Evolutionary conservation across 371 early-diverging fungal species (phyloP).

Genomic region (Apophysomyces elegans): DNA sequence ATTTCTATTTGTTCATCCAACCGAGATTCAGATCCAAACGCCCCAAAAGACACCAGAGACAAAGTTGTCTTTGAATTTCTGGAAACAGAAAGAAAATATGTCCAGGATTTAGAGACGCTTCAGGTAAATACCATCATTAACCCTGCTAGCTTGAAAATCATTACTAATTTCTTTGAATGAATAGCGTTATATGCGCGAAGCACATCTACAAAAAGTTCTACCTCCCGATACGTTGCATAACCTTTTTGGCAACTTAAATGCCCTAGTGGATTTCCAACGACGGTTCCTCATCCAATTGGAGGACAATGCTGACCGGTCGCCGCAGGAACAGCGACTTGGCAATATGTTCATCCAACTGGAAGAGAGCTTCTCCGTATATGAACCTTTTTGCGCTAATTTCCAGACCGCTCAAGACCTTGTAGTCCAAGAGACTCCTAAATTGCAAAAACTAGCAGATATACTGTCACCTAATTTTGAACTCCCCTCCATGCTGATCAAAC

Average conservation of each 20-base stretch:
- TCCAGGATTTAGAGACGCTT: slow-evolving; percentile 9
- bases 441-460: slow-evolving; percentile 59
- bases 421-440: slow-evolving; percentile 46
- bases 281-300: slow-evolving; percentile 92
- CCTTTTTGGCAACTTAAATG: slow-evolving; percentile 91
- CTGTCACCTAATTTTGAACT: slow-evolving; percentile 86
- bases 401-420: slow-evolving; percentile 69
- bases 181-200: slow-evolving; percentile 55
- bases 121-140: background rate
- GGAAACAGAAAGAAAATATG: slow-evolving; percentile 36
- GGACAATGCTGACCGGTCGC: slow-evolving; percentile 67
- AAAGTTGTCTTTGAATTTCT: slow-evolving; percentile 68
- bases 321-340: slow-evolving; percentile 87
- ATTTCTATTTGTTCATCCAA: slow-evolving; percentile 2
- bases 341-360: slow-evolving; percentile 76
- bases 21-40: slow-evolving; percentile 18
- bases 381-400: slow-evolving; percentile 95
- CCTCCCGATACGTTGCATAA: slow-evolving; percentile 74
- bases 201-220: slow-evolving; percentile 56
- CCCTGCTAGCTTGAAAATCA: background rate
- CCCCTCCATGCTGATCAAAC: slow-evolving; percentile 92
- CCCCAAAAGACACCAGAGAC: slow-evolving; percentile 80
- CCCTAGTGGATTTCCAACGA: slow-evolving; percentile 93
- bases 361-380: slow-evolving; percentile 89
- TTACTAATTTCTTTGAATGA: slow-evolving; percentile 2